Conservation (phyloP, 2,329 filamentous ascomycete genomes). For the Venturia nashicola region DNA sequence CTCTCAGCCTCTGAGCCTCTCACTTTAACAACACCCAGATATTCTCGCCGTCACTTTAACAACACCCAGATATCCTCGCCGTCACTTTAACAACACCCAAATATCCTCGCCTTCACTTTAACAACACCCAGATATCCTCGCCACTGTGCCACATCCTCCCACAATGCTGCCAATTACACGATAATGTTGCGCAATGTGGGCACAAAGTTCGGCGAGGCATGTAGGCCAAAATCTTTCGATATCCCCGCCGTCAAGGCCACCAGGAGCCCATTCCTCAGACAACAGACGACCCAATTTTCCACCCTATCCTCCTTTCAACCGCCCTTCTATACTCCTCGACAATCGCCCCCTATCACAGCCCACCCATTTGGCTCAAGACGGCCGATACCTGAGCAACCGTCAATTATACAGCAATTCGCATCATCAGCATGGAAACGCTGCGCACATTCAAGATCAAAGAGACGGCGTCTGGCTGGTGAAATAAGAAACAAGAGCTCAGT, state of each 20-base stretch:
- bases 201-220: conserved; percentile 21
- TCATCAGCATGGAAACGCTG: conserved; percentile 20
- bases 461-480: conserved; percentile 1
- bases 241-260: conserved; percentile 12
- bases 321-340: not conserved
- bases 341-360: not conserved
- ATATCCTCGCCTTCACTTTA: no score
- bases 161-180: conserved; percentile 3
- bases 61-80: not conserved
- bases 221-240: conserved; percentile 21
- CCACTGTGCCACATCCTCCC: not conserved
- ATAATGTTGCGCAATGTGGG: conserved; percentile 35
- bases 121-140: not conserved
- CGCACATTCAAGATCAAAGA: conserved; percentile 17
- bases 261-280: not conserved
- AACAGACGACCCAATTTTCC: not conserved
- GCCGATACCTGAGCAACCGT: not conserved
- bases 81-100: no score
- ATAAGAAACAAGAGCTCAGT: conserved; percentile 26
- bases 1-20: no score
- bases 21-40: no score
- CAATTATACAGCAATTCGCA: conserved; percentile 11
- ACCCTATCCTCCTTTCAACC: not conserved
- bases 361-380: not conserved
- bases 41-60: no score